Evolutionary conservation across 1,284 basidiomycete species (phyloP).

Genomic region (Irpex rosettiformis): DNA sequence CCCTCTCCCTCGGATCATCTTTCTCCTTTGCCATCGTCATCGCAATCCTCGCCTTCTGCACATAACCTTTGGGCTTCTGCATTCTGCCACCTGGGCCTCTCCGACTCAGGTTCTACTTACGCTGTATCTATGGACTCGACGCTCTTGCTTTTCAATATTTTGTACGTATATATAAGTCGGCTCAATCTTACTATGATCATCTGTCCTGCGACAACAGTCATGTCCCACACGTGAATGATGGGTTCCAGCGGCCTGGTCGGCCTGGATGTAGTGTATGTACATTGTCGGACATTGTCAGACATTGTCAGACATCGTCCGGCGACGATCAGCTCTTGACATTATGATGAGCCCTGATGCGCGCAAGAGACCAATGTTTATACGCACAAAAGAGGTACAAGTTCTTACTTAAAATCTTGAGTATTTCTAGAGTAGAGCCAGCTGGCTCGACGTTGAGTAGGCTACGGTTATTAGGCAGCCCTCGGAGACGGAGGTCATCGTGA

Average conservation of each 20-base stretch:
- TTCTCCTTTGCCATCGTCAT: conserved; percentile 2
- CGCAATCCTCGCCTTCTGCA: conserved; percentile 3
- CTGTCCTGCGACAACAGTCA: neutral
- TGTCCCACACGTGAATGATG: neutral
- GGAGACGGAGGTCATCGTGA: neutral
- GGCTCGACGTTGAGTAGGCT: neutral
- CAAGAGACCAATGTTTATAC: too few relatives aligned
- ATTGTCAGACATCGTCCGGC: too few relatives aligned
- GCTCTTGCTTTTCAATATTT: neutral
- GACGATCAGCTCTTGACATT: neutral
- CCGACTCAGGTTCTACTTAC: neutral
- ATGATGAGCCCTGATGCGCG: neutral
- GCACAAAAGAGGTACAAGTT: neutral
- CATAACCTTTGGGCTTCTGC: conserved; percentile 4
- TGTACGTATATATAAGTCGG: neutral
- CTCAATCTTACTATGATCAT: neutral
- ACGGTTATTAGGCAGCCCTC: neutral
- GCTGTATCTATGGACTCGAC: neutral
- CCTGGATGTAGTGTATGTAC: neutral
- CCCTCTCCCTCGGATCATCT: conserved; percentile 7
- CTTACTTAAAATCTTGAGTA: too few relatives aligned
- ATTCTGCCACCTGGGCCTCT: conserved; percentile 1
- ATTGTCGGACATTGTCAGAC: too few relatives aligned
- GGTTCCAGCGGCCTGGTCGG: neutral
- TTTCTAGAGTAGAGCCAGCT: too few relatives aligned